Conservation (phyloP, 805 yeast genomes). For the Kluyveromyces starmeri region DNA sequence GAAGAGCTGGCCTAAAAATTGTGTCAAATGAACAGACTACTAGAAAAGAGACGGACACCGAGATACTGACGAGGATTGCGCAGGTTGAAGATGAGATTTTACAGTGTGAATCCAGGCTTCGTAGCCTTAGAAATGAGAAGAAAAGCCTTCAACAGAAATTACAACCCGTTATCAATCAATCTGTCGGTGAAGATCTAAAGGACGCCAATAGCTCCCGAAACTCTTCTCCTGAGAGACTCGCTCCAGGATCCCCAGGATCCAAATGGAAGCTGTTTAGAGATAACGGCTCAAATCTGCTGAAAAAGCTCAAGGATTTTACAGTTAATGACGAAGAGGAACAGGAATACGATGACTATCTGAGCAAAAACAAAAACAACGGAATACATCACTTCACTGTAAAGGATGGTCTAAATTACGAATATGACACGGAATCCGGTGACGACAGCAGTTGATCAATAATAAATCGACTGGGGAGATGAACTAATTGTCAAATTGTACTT, state of each 20-base stretch:
- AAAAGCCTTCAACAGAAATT: constrained; percentile 1
- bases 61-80: constrained; percentile 3
- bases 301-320: constrained; percentile 27
- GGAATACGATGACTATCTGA: constrained; percentile 17
- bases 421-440: constrained; percentile 19
- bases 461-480: no score
- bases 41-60: not conserved
- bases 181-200: not conserved
- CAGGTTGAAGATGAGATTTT: constrained; percentile 3
- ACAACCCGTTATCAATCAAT: not conserved
- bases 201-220: not conserved
- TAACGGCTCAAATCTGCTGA: constrained; percentile 8
- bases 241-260: constrained; percentile 2
- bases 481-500: no score
- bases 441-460: no score
- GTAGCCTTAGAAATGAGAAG: not conserved
- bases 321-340: constrained; percentile 25
- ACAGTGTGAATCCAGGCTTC: constrained; percentile 2
- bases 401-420: constrained; percentile 21
- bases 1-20: constrained; percentile 1
- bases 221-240: not conserved
- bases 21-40: not conserved
- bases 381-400: constrained; percentile 19
- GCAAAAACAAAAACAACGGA: constrained; percentile 8
- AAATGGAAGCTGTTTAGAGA: constrained; percentile 4